Evolutionary conservation across 768 basidiomycete species (phyloP), one percentile per base, ranked within the genome.

Genomic region (Rubroboletus pulcherrimus): DNA sequence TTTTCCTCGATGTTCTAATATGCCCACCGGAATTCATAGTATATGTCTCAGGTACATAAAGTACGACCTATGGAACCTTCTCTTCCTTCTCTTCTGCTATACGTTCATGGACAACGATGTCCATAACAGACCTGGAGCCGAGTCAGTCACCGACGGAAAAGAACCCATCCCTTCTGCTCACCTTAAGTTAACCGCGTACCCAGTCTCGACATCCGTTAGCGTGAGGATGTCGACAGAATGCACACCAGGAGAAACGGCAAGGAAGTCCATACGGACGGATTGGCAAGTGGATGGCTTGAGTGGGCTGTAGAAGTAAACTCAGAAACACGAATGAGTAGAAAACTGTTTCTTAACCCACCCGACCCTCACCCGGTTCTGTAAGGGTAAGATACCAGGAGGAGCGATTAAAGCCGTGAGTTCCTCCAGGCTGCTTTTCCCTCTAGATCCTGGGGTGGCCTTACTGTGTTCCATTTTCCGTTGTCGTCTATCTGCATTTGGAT

Each of bases 241-340:
- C 2, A 93, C 83, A 4, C 92, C 92, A 19, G 90, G 85, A 8
- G 81, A 78, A 46, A 94, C 74, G 3, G 92, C 91, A 44, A 94
- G 72, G 63, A 93, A 93, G 56, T 87, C 81, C 86, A 94, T 91
- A 39, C 89, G 77, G 26, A 93, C 89, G 19, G 89, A 90, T 68
- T 93, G 91, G 66, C 91, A 91, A 1, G 89, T 86, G 11, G 83
- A 83, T 4, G 91, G 87, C n/a, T 81, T 77, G 19, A 93, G 76
- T 12, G 91, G 91, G 11, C 90, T 93, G 59, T 10, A 51, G 29
- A 56, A 49, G 14, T 35, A 19, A 33, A 44, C 35, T 61, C 37
- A 59, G 44, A 38, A 49, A 53, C 14, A 17, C 12, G 19, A 34
- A 47, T 15, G 8, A 49, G 44, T 15, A n/a, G 29, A 35, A 46